These are phyloP conservation scores for Hortiboletus flavorubellus DNA, from an alignment of 768 basidiomycete species.

Conservation along the genomic window DNA sequence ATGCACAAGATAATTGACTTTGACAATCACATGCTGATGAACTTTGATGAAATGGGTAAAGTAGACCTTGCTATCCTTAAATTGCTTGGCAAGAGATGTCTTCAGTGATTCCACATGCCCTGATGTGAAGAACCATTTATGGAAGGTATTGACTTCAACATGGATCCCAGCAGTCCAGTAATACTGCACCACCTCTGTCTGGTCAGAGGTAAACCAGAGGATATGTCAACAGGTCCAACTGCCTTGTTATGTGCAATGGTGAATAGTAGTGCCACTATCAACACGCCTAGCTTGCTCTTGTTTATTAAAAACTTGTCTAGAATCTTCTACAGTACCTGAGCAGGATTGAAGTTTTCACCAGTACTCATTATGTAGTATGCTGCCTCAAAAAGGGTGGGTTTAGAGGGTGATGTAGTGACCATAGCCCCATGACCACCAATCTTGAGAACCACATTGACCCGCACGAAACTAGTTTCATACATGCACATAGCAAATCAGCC, in stretches of 20 bases:
- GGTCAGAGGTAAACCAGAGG: background rate
- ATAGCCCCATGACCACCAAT: background rate
- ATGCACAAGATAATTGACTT: background rate
- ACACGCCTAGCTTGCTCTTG: background rate
- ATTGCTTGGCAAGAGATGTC: background rate
- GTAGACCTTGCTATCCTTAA: background rate
- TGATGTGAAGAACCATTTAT: background rate
- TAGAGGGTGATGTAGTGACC: background rate
- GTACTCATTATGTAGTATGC: background rate
- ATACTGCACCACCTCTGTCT: background rate
- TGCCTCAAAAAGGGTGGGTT: background rate
- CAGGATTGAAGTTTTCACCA: background rate
- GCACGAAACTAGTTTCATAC: too few species aligned
- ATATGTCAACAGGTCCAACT: background rate
- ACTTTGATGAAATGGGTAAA: background rate
- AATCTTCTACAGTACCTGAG: background rate
- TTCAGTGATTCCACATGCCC: too few species aligned
- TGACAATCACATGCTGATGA: background rate
- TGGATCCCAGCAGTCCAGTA: background rate
- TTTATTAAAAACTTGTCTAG: background rate
- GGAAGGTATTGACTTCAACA: background rate
- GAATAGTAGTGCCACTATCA: background rate
- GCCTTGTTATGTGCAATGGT: background rate
- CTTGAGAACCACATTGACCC: background rate
- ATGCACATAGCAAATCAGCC: too few species aligned